Conservation (phyloP, 1,284 basidiomycete species). For the Fomitopsis palustris region DNA sequence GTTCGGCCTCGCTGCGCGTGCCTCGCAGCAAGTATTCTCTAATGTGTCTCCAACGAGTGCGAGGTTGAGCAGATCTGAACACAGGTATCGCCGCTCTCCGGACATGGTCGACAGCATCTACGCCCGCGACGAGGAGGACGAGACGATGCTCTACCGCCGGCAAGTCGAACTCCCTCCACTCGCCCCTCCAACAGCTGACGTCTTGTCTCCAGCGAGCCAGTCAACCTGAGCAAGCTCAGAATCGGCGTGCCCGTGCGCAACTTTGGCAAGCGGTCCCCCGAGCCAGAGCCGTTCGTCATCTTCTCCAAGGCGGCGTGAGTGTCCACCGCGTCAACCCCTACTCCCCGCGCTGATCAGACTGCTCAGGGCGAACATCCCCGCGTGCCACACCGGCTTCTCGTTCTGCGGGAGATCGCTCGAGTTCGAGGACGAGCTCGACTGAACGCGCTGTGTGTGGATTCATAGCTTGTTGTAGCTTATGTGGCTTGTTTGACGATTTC, state of each 20-base stretch:
- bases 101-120: constrained; percentile 2
- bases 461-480: not conserved
- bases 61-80: not conserved
- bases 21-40: not conserved
- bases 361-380: constrained; percentile 2
- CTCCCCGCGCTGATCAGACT: not conserved
- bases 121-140: not conserved
- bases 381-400: not conserved
- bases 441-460: not conserved
- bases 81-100: constrained; percentile 3
- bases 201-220: not conserved
- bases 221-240: not conserved
- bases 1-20: constrained; percentile 1
- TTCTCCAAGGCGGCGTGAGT: not conserved
- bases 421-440: constrained; percentile 4
- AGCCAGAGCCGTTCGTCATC: constrained; percentile 1
- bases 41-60: not conserved
- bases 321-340: not conserved
- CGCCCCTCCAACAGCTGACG: not conserved
- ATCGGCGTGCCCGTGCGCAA: not conserved
- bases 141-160: not conserved
- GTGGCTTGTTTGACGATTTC: constrained; percentile 1
- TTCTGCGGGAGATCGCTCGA: not conserved
- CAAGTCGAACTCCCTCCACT: not conserved
- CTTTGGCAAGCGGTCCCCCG: not conserved